Base-by-base conservation (phyloP, 257 asterid species). In the Handroanthus guayacan region DNA sequence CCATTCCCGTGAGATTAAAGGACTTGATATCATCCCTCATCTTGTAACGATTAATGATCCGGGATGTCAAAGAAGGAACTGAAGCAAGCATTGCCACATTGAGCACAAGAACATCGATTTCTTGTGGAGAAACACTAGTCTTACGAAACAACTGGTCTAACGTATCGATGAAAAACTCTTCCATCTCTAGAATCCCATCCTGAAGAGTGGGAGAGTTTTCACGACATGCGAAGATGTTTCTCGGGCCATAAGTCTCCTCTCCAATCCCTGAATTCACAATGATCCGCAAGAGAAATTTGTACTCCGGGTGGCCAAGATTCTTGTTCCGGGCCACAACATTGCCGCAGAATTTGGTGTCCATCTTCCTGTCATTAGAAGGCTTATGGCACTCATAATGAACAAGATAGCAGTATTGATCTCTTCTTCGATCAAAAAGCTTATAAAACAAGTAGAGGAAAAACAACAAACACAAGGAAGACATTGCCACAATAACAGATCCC, bases 201-300 rank as follows among this genome's bases (percentile, higher is more conserved):
- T 70, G 20, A 11, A 83, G 76, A 52, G 82, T 57, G 6, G 84
- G 58, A 3, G 74, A 77, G 62, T 66, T 68, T 44, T 83, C 81
- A 0, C 83, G 80, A 31, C 82, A 74, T 9, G 9, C 84, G 20
- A 83, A 57, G 20, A 83, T 77, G 79, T 83, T 83, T 47, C 87
- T 48, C 14, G 89, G 89, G 18, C 67, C 69, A 63, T 80, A 85
- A 0, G 87, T 82, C 38, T 77, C 78, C 75, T 82, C 89, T 3
- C 89, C 89, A 47, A 85, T 82, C 25, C 89, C 89, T 1, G 87
- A 85, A n/a, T 54, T 83, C 57, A 85, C 86, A 13, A 83, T 73
- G 57, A 81, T 76, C n/a, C 81, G 79, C 20, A 85, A 34, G 4
- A 83, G 79, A 50, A 85, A 83, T 52, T 82, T 74, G 79, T 82